Base-by-base conservation (phyloP, 345 rosid species). In the Citrus sp. region DNA sequence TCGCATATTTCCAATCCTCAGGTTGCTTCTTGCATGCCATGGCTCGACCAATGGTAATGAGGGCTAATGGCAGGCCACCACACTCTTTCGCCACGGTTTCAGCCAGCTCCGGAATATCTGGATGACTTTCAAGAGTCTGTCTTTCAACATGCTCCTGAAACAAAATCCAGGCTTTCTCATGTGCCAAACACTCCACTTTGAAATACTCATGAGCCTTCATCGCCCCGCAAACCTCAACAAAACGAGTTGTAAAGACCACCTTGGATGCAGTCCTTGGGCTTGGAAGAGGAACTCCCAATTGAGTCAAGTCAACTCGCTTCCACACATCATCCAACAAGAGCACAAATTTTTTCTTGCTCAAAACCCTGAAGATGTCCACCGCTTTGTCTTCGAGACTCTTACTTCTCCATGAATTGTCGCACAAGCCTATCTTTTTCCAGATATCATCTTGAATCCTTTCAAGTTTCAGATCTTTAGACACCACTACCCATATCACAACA, bases 241-340 rank as follows among this genome's bases (percentile, higher is more conserved):
- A 58, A 22, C 76, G 76, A 72, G 65, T 56, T 35, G 76, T 58
- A 30, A 72, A 72, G 6, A 58, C 32, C 14, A 72, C 32, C 65
- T 72, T 72, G 12, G 51, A 72, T 12, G 32, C 76, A 72, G 2
- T 56, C 19, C 0, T 6, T n/a, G 1, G 37, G 18, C 32, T 42
- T 40, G 58, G 56, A 61, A 25, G 77, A 38, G 77, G 77, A 14
- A 74, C 38, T 0, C 77, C 77, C 1, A 40, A 25, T 18, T 56
- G 24, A 9, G 18, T 61, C 61, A 74, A 37, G 62, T 74, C 68
- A 40, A 74, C 37, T 9, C 37, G 67, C 56, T 74, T 67, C 77
- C 77, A 74, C 61, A 74, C 2, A 22, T 74, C 77, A 37, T 74
- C 68, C 25, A 72, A 22, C 22, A 72, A 55, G 28, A 72, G 10